These are phyloP conservation scores for Cynanchum wilfordii DNA, from an alignment of 257 asterid species.

Conservation along the genomic window DNA sequence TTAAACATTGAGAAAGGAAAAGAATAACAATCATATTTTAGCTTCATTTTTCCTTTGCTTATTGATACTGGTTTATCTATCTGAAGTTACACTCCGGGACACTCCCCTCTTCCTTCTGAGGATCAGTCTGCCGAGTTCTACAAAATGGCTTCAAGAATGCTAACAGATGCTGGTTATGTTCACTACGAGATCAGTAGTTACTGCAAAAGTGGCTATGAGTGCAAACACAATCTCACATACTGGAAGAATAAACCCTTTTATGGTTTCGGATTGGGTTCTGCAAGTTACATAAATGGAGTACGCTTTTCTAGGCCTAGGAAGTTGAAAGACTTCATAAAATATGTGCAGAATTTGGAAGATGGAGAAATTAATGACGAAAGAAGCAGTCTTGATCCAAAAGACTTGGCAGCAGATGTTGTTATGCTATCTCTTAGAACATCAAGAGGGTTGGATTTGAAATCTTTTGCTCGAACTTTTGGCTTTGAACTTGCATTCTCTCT, in stretches of 20 bases:
- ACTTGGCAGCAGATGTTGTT: conserved; percentile 62
- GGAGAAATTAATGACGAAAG: conserved; percentile 23
- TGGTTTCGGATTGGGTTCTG: conserved; percentile 87
- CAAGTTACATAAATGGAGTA: conserved; percentile 60
- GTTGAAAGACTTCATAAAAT: conserved; percentile 57
- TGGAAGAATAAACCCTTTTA: conserved; percentile 78
- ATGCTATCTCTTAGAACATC: conserved; percentile 89
- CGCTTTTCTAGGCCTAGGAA: conserved; percentile 86
- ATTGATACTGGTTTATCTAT: conserved; percentile 14
- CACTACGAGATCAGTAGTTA: conserved; percentile 95
- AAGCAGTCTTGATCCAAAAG: conserved; percentile 39
- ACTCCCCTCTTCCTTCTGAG: conserved; percentile 84
- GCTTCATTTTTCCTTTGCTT: background rate
- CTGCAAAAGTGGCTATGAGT: conserved; percentile 66
- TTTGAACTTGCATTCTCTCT: conserved; percentile 41
- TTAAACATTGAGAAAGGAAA: background rate
- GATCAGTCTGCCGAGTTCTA: conserved; percentile 76
- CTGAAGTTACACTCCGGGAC: conserved; percentile 82
- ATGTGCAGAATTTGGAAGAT: conserved; percentile 60
- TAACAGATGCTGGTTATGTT: conserved; percentile 60
- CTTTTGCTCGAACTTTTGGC: conserved; percentile 62
- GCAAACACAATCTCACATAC: conserved; percentile 82
- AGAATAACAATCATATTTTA: background rate
- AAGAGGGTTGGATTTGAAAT: conserved; percentile 70
- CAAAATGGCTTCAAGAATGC: conserved; percentile 71